Evolutionary conservation across 2,329 filamentous ascomycete species (phyloP), one percentile per base, ranked within the genome.

Genomic region (Epichloe sibirici): DNA sequence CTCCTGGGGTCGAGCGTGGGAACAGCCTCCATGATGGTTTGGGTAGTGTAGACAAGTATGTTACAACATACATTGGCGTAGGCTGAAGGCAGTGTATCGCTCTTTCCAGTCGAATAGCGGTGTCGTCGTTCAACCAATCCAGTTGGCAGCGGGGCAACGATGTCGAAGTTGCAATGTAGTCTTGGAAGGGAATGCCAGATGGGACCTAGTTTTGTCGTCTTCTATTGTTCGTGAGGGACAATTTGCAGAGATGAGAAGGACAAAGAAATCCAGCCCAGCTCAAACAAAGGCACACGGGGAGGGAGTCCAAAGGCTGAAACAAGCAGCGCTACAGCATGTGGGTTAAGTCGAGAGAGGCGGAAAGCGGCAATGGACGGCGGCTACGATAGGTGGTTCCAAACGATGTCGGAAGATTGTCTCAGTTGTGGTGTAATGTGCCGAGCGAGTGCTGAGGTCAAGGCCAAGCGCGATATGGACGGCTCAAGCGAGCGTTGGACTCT

Each of bases 21-120:
- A 44, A 23, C 6, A 38, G 42, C 21, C 5, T 40, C 35, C 43
- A 51, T 51, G 13, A 11, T 46, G 42, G 25, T 35, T 23, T 13
- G 13, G 17, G 21, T 17, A 25, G 12, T 51, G 13, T 6, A 35
- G 35, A 31, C n/a, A 15, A 6, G 21, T 31, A 15, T 38, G 15
- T 39, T 17, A 51, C 42, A 23, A 23, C 49, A 46, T 51, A 23
- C 49, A 46, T 51, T 45, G 43, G 43, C 23, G 23, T 45, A 13
- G 6, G 21, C 23, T 13, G 28, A 15, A 23, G 2, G 6, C 35
- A 21, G 25, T 38, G 3, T 39, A 13, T 31, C 46, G 5, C 7
- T 15, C 35, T 12, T 39, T 4, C 12, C 12, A 17, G 35, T 25
- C 5, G 28, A 28, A 15, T 43, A 35, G 15, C 17, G 39, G 40